A percentile compares a stretch with the other conserved stretches of the same genome.
Conservation (phyloP, 2,329 filamentous ascomycete genomes). For the Phyllosticta citriasiana region DNA sequence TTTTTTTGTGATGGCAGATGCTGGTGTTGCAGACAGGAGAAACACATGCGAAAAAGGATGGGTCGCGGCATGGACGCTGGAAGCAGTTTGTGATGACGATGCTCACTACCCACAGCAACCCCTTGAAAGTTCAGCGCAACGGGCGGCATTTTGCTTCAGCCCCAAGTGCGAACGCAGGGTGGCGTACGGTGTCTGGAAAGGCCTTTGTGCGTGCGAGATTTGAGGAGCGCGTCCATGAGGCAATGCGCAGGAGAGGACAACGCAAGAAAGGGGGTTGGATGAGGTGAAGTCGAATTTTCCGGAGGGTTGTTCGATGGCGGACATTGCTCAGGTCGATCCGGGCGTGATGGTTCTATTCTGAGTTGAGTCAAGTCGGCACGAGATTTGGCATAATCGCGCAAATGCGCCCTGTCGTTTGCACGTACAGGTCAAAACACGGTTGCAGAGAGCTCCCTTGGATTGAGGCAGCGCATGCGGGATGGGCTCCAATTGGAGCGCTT, state of each 20-base stretch:
- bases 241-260: background rate
- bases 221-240: too few relatives aligned
- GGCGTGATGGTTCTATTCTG: constrained; percentile 5
- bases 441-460: background rate
- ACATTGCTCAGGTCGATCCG: background rate
- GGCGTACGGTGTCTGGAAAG: background rate
- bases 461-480: background rate
- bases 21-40: background rate
- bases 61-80: background rate
- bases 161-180: background rate
- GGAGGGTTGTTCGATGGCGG: background rate
- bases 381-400: background rate
- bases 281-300: background rate
- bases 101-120: background rate
- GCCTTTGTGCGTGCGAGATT: too few relatives aligned
- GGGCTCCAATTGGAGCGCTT: constrained; percentile 1
- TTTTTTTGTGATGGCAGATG: background rate
- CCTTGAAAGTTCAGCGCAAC: background rate
- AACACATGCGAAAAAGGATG: background rate
- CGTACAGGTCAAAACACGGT: background rate
- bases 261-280: background rate
- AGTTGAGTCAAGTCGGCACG: constrained; percentile 2
- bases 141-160: background rate
- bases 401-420: background rate
- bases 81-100: background rate